Evolutionary conservation across 1,284 basidiomycete species (phyloP), one percentile per base, ranked within the genome.

Genomic region (Chalciporus sp.): DNA sequence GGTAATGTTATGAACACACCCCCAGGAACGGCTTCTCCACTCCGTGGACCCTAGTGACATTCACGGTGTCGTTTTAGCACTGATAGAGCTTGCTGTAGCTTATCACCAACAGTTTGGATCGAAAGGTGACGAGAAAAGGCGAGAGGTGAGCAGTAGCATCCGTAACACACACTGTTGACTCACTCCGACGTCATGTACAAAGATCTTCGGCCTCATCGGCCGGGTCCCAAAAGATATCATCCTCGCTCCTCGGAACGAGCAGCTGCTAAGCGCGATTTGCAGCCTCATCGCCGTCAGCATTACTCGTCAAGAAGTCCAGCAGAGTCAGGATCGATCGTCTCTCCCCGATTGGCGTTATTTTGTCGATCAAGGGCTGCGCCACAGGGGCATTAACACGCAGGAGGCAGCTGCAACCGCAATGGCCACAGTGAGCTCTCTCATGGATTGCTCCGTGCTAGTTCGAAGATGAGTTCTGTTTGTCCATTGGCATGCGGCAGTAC

Each of bases 1-100:
- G 43, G 35, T 47, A 27, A 43, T 20, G 27, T 45, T 37, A 35
- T 66, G 51, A 67, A 53, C 28, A 26, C 16, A 35, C 33, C 27
- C 35, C 42, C 62, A 94, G 90, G 75, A 79, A 17, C 68, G 65
- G 19, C 71, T 88, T 19, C 72, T 95, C 17, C 69, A 74, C 10
- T 88, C 86, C 1, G 71, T 86, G 19, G 94, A 98, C 67, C 64
- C 76, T 5, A 75, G 79, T 19, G 88, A 92, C 63, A 73, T 93
- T 2, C 95, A 98, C 66, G 95, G 95, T 2, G 86, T 82, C n/a
- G 72, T 98, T 7, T 76, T 89, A 12, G 85, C 84, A 1, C 74
- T 98, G 28, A 79, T 82, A 6, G 86, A 94, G 64, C 74, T 97
- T 8, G 85, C 90, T 0, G 69, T 72, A 26, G 79, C 81, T 11